Evolutionary conservation across 2,329 filamentous ascomycete species (phyloP).

Genomic region (Aspergillus sp.): DNA sequence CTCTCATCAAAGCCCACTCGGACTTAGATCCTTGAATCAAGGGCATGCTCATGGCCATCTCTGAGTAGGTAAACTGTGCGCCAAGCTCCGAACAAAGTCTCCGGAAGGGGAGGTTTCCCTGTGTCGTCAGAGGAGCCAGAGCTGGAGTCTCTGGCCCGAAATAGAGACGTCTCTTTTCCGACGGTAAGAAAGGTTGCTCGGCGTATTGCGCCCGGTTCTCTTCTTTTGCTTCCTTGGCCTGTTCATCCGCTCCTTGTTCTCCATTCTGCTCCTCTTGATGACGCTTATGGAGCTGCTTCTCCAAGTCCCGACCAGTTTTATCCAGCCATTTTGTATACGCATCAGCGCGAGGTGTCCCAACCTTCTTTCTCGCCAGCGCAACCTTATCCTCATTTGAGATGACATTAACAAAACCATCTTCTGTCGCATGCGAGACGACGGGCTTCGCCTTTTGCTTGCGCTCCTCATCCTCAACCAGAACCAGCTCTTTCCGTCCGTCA

Average conservation of each 20-base stretch:
- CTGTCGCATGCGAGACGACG: slow-evolving; percentile 24
- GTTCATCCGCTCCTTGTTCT: slow-evolving; percentile 17
- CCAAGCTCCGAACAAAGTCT: slow-evolving; percentile 83
- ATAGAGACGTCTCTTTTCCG: slow-evolving; percentile 89
- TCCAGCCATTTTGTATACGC: slow-evolving; percentile 72
- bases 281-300: slow-evolving; percentile 45
- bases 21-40: slow-evolving; percentile 81
- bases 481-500: slow-evolving; percentile 76
- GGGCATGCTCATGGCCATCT: slow-evolving; percentile 93
- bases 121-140: slow-evolving; percentile 90
- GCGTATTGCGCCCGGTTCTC: slow-evolving; percentile 73
- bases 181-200: slow-evolving; percentile 82
- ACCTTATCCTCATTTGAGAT: slow-evolving; percentile 65
- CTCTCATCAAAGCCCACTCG: slow-evolving; percentile 93
- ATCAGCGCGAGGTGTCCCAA: slow-evolving; percentile 66
- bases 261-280: slow-evolving; percentile 30
- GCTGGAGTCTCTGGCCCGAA: slow-evolving; percentile 90
- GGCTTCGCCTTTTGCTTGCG: slow-evolving; percentile 37
- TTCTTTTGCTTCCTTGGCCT: slow-evolving; percentile 43
- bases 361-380: slow-evolving; percentile 65
- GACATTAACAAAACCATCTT: slow-evolving; percentile 67
- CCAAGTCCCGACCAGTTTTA: slow-evolving; percentile 47
- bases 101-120: slow-evolving; percentile 92
- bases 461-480: slow-evolving; percentile 56
- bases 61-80: slow-evolving; percentile 89